A percentile compares a stretch with the other conserved stretches of the same genome.
Conservation (phyloP, 805 yeast species). For the Wickerhamiella allomyrinae region DNA sequence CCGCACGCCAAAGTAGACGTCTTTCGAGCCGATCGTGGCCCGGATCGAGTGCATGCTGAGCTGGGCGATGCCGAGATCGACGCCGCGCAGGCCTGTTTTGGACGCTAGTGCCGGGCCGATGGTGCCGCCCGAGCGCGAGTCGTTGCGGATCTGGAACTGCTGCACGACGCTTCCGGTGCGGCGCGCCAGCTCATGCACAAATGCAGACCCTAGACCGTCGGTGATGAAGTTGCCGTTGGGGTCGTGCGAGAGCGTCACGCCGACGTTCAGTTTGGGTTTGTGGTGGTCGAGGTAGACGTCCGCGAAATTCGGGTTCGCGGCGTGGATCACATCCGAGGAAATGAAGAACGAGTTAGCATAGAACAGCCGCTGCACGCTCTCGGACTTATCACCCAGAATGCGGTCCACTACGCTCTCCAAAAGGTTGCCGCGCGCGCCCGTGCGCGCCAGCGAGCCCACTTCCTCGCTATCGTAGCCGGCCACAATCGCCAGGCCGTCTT, state of each 20-base stretch:
- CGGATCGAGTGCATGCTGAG: slow-evolving; percentile 77
- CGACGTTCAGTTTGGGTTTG: slow-evolving; percentile 67
- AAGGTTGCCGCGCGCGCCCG: slow-evolving; percentile 70
- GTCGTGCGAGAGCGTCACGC: slow-evolving; percentile 56
- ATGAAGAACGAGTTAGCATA: slow-evolving; percentile 67
- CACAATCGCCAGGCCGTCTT: slow-evolving; percentile 32
- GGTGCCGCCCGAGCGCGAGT: slow-evolving; percentile 75
- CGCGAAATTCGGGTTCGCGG: slow-evolving; percentile 55
- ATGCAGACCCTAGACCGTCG: slow-evolving; percentile 56
- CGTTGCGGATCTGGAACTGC: slow-evolving; percentile 74
- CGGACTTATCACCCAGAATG: slow-evolving; percentile 21
- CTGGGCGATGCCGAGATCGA: slow-evolving; percentile 74
- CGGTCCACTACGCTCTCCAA: slow-evolving; percentile 52
- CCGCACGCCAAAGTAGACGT: slow-evolving; percentile 58
- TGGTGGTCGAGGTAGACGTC: slow-evolving; percentile 58
- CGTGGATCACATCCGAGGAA: slow-evolving; percentile 76
- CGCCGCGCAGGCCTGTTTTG: slow-evolving; percentile 34
- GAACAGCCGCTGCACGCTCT: slow-evolving; percentile 27
- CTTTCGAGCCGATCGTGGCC: slow-evolving; percentile 66
- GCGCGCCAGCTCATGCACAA: slow-evolving; percentile 56
- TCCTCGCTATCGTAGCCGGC: slow-evolving; percentile 73
- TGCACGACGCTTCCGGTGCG: slow-evolving; percentile 53
- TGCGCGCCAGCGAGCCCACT: slow-evolving; percentile 65
- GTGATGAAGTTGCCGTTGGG: slow-evolving; percentile 78
- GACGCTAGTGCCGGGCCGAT: slow-evolving; percentile 49